Base-by-base conservation (phyloP, 2,329 filamentous ascomycete species). In the Balansia obtecta region DNA sequence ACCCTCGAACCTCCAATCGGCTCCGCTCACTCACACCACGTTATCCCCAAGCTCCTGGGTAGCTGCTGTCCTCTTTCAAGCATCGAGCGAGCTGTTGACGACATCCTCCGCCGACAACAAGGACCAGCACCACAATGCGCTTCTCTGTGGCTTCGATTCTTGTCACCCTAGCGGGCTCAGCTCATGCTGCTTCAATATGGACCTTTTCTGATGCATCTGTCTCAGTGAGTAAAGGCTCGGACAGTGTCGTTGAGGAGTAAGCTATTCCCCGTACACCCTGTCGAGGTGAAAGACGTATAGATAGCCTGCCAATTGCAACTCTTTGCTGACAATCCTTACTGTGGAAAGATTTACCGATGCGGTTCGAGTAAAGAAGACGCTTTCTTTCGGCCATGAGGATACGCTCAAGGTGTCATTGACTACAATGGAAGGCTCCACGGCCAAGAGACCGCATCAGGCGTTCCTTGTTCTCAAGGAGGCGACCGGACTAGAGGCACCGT, bases 371-470 rank as follows among this genome's bases (percentile, higher is more conserved):
- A 69, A 79, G 48, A 79, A 79, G 46, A 69, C 82, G 12, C 65
- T 96, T 41, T 67, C 74, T 11, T 73, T 97, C 54, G 79, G 81
- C 54, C 68, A 75, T 49, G 66, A 78, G 49, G 89, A 94, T 63
- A 81, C 82, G 41, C 73, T 97, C 62, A 95, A 93, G 72, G 71
- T 98, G 57, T 70, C 82, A 57, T 71, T 98, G 60, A 95, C 88
- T 34, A 78, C 88, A 9, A 85, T 85, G 64, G 88, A 95, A 62
- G 83, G 79, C 63, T 82, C 82, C 68, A 83, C 82, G 59, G 77
- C 80, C 45, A 91, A 89, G 75, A 82, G 86, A 57, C 88, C 93
- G 59, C 93, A 98, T 69, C 93, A 98, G 70, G 89, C 89, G 6
- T 96, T 96, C 72, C 75, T 98, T 49, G 76, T 93, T 15, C 69